Evolutionary conservation across 345 rosid genomes (phyloP), one percentile per base, ranked within the genome.

Genomic region (Brassica napus): DNA sequence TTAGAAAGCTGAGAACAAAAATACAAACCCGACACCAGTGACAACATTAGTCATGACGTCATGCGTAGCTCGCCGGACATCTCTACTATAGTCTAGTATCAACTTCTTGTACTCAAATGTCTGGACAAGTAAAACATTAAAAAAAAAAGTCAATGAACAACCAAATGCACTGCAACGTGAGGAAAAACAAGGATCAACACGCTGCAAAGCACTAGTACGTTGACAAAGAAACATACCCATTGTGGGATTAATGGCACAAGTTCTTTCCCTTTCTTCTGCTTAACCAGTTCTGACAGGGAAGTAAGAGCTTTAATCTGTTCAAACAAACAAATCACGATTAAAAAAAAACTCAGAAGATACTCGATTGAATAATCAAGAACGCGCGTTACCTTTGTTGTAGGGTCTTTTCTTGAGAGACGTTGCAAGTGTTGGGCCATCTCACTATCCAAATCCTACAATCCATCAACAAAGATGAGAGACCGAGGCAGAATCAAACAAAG

Each of bases 61-160:
- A 79, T 91, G 89, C 3, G 97, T 91, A 80, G 92, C 94, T 71
- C 93, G 96, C 65, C 98, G 96, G 83, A 94, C 98, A 68, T 94
- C 98, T 84, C 97, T 90, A 71, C 84, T 94, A 67, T 91, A 94
- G 80, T 94, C 98, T 83, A 94, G 65, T 83, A 94, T 77, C 81
- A 94, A 78, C 88, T 86, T 91, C 86, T 89, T 92, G 90, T 92
- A 92, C 81, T 92, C 94, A 80, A 92, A 94, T 24, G 87, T 90
- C 98, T 94, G 82, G 31, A 83, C 14, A 69, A 52, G 30, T 8
- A 59, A 63, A 34, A 73, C 1, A 26, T 26, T 24, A 47, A 28
- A 81, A 58, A 58, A 1, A 49, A 31, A 23, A 74, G 23, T 28
- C 12, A 67, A 82, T 7, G 68, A 62, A 49, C 55, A 49, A 49